Evolutionary conservation across 192 early-diverging fungal species (phyloP).

Genomic region (Backusella australiensis): DNA sequence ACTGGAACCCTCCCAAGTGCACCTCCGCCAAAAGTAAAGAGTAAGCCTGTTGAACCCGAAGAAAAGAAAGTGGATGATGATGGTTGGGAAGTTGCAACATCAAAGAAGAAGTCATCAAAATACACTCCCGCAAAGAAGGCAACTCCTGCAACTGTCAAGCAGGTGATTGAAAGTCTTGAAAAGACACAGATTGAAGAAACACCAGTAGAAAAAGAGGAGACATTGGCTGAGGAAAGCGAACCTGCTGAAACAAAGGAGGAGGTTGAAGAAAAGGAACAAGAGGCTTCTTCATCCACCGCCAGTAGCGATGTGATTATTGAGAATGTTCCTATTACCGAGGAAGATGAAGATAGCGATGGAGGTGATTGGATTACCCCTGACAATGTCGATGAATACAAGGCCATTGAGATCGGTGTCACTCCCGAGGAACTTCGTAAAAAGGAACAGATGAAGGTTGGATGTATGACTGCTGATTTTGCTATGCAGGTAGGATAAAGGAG

Average conservation of each 20-base stretch:
- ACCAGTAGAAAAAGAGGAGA: not conserved
- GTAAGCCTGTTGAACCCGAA: slow-evolving; percentile 13
- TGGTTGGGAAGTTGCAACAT: slow-evolving; percentile 46
- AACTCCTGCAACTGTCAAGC: slow-evolving; percentile 16
- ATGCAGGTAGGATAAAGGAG: slow-evolving; percentile 64
- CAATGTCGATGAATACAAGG: slow-evolving; percentile 76
- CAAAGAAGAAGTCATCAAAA: not conserved
- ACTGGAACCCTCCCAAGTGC: slow-evolving; percentile 18
- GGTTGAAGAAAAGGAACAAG: not conserved
- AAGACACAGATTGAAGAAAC: slow-evolving; percentile 13
- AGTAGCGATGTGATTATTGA: not conserved
- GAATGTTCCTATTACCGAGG: slow-evolving; percentile 22
- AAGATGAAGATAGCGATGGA: slow-evolving; percentile 51
- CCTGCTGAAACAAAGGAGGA: not conserved
- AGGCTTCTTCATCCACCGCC: not conserved
- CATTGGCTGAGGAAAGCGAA: not conserved
- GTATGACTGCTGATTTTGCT: slow-evolving; percentile 90
- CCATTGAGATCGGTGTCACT: slow-evolving; percentile 51
- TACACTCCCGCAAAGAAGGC: not conserved
- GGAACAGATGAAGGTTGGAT: slow-evolving; percentile 70
- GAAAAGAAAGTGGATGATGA: slow-evolving; percentile 37
- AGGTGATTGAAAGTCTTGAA: slow-evolving; percentile 33
- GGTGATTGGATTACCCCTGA: slow-evolving; percentile 94
- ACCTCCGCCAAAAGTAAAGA: slow-evolving; percentile 20
- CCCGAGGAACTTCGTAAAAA: slow-evolving; percentile 34